A percentile compares a stretch with the other conserved stretches of the same genome.
Conservation (phyloP, 1,139 yeast genomes). For the Blastobotrys illinoisensis region DNA sequence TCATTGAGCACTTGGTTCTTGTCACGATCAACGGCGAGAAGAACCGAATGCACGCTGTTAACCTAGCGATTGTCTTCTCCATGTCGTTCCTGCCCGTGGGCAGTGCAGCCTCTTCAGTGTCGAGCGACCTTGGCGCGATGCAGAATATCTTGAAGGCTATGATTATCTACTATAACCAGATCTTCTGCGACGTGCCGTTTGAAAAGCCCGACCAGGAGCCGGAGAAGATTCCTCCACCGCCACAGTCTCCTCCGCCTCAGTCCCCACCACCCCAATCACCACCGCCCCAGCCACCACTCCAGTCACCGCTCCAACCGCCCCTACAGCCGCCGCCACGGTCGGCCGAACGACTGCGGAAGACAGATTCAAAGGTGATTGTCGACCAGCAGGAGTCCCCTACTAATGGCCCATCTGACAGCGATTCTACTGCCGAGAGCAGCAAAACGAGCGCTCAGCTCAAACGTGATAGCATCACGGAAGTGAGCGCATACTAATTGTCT, state of each 20-base stretch:
- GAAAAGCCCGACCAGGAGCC: background rate
- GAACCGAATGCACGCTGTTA: constrained; percentile 75
- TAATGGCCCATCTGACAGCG: constrained; percentile 1
- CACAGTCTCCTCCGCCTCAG: background rate
- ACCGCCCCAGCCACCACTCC: background rate
- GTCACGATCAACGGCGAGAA: constrained; percentile 54
- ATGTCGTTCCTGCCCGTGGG: constrained; percentile 47
- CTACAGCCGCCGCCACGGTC: background rate
- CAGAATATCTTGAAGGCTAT: constrained; percentile 35
- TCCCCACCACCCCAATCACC: background rate
- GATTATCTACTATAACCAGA: constrained; percentile 27
- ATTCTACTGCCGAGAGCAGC: background rate
- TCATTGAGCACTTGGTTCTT: constrained; percentile 60
- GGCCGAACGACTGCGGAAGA: background rate
- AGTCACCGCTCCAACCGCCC: background rate
- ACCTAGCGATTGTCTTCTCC: constrained; percentile 70
- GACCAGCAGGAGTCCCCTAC: background rate
- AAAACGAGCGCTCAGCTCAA: constrained; percentile 14
- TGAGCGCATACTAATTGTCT: constrained; percentile 26
- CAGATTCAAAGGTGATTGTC: background rate
- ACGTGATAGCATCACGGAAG: constrained; percentile 28
- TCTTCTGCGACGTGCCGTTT: constrained; percentile 23
- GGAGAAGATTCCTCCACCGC: background rate
- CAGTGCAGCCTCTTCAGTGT: constrained; percentile 22
- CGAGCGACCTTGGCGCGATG: constrained; percentile 34